phyloP scores from a whole-genome alignment of 805 yeast species.

The Lipomyces oligophaga region DNA sequence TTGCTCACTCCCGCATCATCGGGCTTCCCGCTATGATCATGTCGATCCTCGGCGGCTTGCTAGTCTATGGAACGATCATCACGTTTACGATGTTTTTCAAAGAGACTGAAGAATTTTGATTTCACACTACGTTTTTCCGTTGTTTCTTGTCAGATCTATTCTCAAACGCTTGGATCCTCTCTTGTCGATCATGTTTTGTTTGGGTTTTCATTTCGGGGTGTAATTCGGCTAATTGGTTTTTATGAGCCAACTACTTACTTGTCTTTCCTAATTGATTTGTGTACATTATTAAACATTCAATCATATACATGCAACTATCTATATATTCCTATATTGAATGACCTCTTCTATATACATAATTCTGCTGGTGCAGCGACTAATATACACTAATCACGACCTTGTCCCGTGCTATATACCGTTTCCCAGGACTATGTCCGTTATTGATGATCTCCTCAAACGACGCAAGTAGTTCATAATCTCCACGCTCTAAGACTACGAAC shows the following conservation, averaged over 20 bases:
- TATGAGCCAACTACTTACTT: no score
- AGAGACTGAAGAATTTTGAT: conserved; percentile 44
- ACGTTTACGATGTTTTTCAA: conserved; percentile 73
- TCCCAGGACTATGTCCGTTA: conserved; percentile 17
- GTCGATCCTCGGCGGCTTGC: conserved; percentile 78
- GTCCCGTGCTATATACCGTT: conserved; percentile 17
- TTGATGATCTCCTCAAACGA: conserved; percentile 46
- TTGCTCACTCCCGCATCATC: conserved; percentile 71
- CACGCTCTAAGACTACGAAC: conserved; percentile 65
- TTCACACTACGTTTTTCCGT: no score
- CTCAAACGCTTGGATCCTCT: no score
- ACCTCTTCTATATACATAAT: background rate
- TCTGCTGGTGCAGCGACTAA: no score
- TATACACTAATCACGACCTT: conserved; percentile 19
- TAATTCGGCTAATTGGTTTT: no score
- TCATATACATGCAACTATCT: conserved; percentile 1
- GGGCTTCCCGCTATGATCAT: conserved; percentile 66
- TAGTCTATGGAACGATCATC: conserved; percentile 79
- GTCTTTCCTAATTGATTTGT: no score
- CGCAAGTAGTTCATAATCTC: conserved; percentile 79
- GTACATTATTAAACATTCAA: no score
- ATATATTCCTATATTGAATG: background rate
- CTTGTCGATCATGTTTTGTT: no score
- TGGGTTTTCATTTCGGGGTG: no score
- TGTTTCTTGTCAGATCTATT: no score